phyloP scores from a whole-genome alignment of 2,329 filamentous ascomycete genomes.

The Aspergillus alliaceus region DNA sequence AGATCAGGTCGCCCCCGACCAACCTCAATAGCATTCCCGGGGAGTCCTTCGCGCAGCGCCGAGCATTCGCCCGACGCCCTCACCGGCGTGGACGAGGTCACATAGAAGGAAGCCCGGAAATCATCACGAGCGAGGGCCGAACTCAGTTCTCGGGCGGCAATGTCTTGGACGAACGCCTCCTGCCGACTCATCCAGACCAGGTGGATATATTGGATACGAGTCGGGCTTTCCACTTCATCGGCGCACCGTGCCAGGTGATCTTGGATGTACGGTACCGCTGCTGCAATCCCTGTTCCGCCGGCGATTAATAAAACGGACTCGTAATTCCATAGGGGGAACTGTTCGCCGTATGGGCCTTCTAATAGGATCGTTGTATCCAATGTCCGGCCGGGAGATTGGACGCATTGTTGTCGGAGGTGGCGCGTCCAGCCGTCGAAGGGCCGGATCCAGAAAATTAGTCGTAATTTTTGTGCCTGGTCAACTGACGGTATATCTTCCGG shows the following conservation, averaged over 20 bases:
- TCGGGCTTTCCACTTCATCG: slow-evolving; percentile 6
- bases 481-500: background rate
- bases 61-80: too few relatives aligned
- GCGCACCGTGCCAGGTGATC: slow-evolving; percentile 28
- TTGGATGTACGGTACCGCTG: slow-evolving; percentile 48
- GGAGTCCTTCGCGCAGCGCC: background rate
- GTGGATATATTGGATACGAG: slow-evolving; percentile 28
- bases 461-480: slow-evolving; percentile 14
- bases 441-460: slow-evolving; percentile 50
- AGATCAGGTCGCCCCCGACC: slow-evolving; percentile 40
- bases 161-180: slow-evolving; percentile 28
- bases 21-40: slow-evolving; percentile 7
- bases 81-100: slow-evolving; percentile 14
- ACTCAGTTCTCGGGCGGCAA: slow-evolving; percentile 28
- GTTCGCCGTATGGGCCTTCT: slow-evolving; percentile 53
- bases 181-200: slow-evolving; percentile 38
- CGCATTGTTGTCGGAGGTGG: slow-evolving; percentile 42
- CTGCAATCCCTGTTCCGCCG: slow-evolving; percentile 34
- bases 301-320: slow-evolving; percentile 55
- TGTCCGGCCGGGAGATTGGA: slow-evolving; percentile 21
- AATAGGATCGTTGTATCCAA: slow-evolving; percentile 43
- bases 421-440: slow-evolving; percentile 54
- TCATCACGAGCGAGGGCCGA: slow-evolving; percentile 27
- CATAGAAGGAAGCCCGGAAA: slow-evolving; percentile 32
- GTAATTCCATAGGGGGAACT: slow-evolving; percentile 43